Conservation (phyloP, 257 asterid species). For the Solanum sejunctum region DNA sequence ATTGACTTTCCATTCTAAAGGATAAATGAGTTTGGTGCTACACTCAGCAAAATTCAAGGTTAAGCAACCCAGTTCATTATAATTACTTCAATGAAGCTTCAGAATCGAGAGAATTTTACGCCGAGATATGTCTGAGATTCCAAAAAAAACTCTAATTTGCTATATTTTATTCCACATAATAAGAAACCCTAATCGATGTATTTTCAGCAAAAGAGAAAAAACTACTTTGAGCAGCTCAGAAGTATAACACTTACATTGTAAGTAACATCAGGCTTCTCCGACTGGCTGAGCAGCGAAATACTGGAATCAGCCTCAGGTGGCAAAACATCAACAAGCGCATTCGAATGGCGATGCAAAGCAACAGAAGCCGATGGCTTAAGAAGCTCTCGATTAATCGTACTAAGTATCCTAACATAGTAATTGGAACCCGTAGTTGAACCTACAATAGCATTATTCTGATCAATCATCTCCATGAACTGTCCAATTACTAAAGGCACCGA, state of each 20-base stretch:
- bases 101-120: background rate
- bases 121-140: background rate
- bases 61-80: background rate
- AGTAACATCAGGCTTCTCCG: constrained; percentile 76
- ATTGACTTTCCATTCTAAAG: background rate
- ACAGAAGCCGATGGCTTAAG: constrained; percentile 78
- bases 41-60: background rate
- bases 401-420: constrained; percentile 59
- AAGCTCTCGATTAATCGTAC: constrained; percentile 67
- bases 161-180: background rate
- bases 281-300: constrained; percentile 68
- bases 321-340: constrained; percentile 70
- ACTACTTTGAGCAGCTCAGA: background rate
- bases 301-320: constrained; percentile 87
- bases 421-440: constrained; percentile 83
- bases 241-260: constrained; percentile 31
- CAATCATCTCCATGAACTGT: constrained; percentile 93
- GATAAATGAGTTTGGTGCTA: background rate
- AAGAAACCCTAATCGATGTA: background rate
- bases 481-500: constrained; percentile 80
- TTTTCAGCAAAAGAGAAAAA: background rate
- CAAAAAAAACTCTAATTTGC: background rate
- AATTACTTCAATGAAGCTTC: background rate
- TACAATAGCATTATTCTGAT: constrained; percentile 65
- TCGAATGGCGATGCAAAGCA: constrained; percentile 70